These are phyloP conservation scores for Acidiella bohemica DNA, from an alignment of 495 filamentous ascomycete genomes.

Conservation along the genomic window DNA sequence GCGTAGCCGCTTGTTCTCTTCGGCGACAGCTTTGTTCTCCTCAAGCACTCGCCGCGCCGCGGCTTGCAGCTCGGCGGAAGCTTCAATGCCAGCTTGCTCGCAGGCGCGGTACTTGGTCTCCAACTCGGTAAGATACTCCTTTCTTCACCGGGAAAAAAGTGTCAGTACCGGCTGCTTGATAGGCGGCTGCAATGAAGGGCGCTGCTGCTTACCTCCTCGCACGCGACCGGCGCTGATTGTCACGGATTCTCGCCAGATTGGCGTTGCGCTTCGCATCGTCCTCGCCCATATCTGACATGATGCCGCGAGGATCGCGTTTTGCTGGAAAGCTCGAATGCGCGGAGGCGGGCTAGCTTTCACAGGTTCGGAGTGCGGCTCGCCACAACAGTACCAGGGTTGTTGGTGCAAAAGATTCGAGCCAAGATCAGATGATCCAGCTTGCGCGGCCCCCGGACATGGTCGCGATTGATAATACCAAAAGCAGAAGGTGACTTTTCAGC, in stretches of 20 bases:
- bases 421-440: neutral
- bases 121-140: constrained; percentile 60
- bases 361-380: too few relatives aligned
- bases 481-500: neutral
- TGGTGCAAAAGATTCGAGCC: too few relatives aligned
- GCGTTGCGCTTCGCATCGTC: neutral
- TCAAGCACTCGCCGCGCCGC: constrained; percentile 49
- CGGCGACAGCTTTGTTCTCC: constrained; percentile 39
- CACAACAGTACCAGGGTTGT: too few relatives aligned
- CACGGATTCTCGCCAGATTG: constrained; percentile 37
- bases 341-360: too few relatives aligned
- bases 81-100: constrained; percentile 45
- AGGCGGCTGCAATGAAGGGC: too few relatives aligned
- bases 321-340: too few relatives aligned
- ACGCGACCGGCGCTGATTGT: constrained; percentile 70
- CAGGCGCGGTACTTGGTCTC: constrained; percentile 49
- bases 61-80: constrained; percentile 46
- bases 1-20: constrained; percentile 48
- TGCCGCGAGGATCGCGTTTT: neutral
- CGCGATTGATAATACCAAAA: neutral
- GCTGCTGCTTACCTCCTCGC: too few relatives aligned
- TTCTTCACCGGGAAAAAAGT: too few relatives aligned
- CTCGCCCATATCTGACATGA: neutral
- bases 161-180: too few relatives aligned
- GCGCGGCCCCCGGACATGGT: neutral